Evolutionary conservation across 2,329 filamentous ascomycete species (phyloP).

Genomic region (Ascochyta lentis): DNA sequence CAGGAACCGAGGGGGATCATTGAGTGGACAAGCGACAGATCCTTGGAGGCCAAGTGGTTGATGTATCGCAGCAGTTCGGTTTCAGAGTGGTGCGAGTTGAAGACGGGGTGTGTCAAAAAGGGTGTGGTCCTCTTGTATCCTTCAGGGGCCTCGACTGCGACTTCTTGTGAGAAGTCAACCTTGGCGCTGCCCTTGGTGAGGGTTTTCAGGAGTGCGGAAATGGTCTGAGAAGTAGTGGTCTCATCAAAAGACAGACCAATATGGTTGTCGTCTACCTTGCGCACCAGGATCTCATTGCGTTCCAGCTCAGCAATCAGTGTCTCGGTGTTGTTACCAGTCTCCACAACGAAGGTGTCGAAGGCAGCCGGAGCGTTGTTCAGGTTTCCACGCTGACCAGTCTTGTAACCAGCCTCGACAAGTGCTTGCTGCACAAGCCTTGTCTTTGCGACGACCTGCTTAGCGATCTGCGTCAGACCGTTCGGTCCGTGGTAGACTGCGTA

Average conservation of each 20-base stretch:
- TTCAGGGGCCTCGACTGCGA: conserved; percentile 53
- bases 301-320: conserved; percentile 61
- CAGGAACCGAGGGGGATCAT: conserved; percentile 98
- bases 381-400: conserved; percentile 65
- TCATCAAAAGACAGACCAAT: conserved; percentile 83
- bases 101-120: conserved; percentile 88
- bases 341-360: conserved; percentile 82
- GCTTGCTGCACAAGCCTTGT: conserved; percentile 73
- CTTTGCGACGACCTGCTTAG: conserved; percentile 75
- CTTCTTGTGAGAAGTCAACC: conserved; percentile 17
- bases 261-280: conserved; percentile 65
- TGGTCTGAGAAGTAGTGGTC: conserved; percentile 64
- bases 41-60: conserved; percentile 89
- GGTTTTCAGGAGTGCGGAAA: conserved; percentile 63
- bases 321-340: conserved; percentile 58
- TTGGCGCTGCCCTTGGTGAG: conserved; percentile 43
- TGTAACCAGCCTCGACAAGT: conserved; percentile 67
- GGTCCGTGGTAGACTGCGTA: conserved; percentile 96
- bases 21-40: conserved; percentile 90
- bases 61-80: conserved; percentile 95
- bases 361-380: conserved; percentile 63
- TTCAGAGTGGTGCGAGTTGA: conserved; percentile 94
- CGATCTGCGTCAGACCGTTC: conserved; percentile 80
- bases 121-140: conserved; percentile 72
- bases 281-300: conserved; percentile 65